Evolutionary conservation across 345 rosid species (phyloP), one percentile per base, ranked within the genome.

Genomic region (Eucalyptus coolabah): DNA sequence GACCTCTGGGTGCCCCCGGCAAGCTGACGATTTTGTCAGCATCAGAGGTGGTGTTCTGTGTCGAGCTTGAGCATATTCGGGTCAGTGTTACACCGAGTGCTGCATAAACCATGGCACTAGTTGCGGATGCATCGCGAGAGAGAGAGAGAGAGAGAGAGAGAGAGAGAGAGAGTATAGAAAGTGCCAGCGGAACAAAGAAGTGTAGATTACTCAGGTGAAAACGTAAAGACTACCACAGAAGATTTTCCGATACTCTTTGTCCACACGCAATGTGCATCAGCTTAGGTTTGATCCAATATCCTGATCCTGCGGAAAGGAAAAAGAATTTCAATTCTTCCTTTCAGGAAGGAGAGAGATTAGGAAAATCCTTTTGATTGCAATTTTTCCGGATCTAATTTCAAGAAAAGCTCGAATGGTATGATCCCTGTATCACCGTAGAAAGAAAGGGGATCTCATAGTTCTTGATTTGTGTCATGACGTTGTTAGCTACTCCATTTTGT

Each of bases 1-100:
- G 54, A 87, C 91, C 44, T 86, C 11, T 1, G 93, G 95, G 65
- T 93, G 94, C 6, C 93, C 94, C 95, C 3, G 94, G 93, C 40
- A 94, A 89, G 8, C 88, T 89, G 28, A 45, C 53, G 72, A 94
- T 90, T 89, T 26, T 89, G 26, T 91, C 91, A 23, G 69, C 86
- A 37, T 40, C 83, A 11, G 47, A 37, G 30, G 14, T 40, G 47
- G 83, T 21, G 47, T 40, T 11, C 30, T 3, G 47, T 6, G 47
- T 23, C 53, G 63, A 60, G 53, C 69, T 65, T 9, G 89, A 86
- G 30, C 86, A 86, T 19, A 86, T 65, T 56, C 47, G 77, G 28
- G 60, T 49, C 42, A 89, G 59, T 44, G 65, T 51, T 63, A 86
- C 82, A 34, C 51, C 44, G 40, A 60, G 32, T 30, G 87, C 9